Percentiles rank a stretch among this genome's conserved stretches.
These are phyloP conservation scores for Epichloe coenophiala DNA, from an alignment of 2,329 filamentous ascomycete species.

Conservation along the genomic window DNA sequence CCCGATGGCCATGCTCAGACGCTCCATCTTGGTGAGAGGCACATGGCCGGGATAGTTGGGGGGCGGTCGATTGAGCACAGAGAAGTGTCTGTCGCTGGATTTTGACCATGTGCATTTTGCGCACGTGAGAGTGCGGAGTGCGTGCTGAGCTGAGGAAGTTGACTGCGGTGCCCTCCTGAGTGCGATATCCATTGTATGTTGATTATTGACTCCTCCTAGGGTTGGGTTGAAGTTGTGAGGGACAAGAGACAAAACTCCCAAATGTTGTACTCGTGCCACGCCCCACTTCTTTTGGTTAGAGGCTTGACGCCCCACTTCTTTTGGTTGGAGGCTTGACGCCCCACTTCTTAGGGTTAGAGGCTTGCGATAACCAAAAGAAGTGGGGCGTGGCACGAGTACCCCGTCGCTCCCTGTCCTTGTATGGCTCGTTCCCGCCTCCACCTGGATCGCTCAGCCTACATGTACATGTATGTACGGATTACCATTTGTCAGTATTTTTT, in stretches of 20 bases:
- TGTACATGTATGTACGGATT: no score
- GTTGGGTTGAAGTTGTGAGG: neutral
- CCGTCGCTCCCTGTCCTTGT: no score
- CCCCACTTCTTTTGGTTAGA: no score
- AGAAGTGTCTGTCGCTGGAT: conserved; percentile 41
- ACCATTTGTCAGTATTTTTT: no score
- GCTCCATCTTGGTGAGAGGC: conserved; percentile 68
- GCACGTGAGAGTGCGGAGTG: conserved; percentile 6
- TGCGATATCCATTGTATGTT: conserved; percentile 12
- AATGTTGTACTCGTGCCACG: no score
- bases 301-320: no score
- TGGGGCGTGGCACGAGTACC: no score
- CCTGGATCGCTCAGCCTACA: no score
- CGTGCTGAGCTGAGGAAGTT: conserved; percentile 7
- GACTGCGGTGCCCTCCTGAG: conserved; percentile 11
- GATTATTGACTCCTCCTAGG: neutral
- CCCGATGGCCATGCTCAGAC: conserved; percentile 54
- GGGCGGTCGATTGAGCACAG: conserved; percentile 72
- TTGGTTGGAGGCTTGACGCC: no score
- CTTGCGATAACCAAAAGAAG: no score
- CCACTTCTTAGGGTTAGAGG: no score
- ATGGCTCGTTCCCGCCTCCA: no score
- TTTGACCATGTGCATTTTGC: neutral
- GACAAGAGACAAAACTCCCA: neutral
- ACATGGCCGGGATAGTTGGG: conserved; percentile 90